Base-by-base conservation (phyloP, 2,329 filamentous ascomycete genomes). In the Clonostachys solani region DNA sequence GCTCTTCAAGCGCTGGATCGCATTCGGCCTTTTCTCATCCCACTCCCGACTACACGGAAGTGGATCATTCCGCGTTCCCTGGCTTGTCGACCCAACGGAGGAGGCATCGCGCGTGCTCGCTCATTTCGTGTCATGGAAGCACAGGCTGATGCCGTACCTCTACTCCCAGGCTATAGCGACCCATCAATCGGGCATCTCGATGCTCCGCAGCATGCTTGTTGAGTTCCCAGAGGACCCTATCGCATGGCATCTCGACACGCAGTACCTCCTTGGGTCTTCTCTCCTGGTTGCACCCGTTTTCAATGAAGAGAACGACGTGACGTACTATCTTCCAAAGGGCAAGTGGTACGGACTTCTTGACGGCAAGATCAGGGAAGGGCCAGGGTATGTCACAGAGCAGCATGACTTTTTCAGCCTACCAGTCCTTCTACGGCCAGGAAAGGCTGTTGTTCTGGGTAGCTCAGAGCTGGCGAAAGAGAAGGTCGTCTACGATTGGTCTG, bases 1-100 rank as follows among this genome's bases (percentile, higher is more conserved):
- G 68, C 78, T 89, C 55, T 89, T 89, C 66, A 89, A 89, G 67
- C 80, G 86, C 43, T 89, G 86, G 86, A 83, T 89, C 6, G 83
- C 84, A 15, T 87, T 89, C 61, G 86, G 86, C 0, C 72, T 89
- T 2, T 66, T 89, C 37, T 87, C 83, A 53, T 80, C 78, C 10
- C 86, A 89, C 62, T 86, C 82, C 37, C 76, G 85, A 13, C 72
- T 89, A 10, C 86, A 89, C 60, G 86, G 86, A 3, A 84, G 80
- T 42, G 78, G 73, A 50, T 85, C 81, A 5, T 89, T 87, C 66
- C 81, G 85, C 15, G 84, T 89, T n/a, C 86, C 86, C 4, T 89
- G 86, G 86, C 76, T 81, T 40, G 81, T 88, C 50, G 86, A 87
- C 54, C 59, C 72, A 54, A 63, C 74, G 47, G 72, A 78, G 47